These are phyloP conservation scores for Zostera marina DNA, from an alignment of 116 monocot genomes.

Conservation along the genomic window DNA sequence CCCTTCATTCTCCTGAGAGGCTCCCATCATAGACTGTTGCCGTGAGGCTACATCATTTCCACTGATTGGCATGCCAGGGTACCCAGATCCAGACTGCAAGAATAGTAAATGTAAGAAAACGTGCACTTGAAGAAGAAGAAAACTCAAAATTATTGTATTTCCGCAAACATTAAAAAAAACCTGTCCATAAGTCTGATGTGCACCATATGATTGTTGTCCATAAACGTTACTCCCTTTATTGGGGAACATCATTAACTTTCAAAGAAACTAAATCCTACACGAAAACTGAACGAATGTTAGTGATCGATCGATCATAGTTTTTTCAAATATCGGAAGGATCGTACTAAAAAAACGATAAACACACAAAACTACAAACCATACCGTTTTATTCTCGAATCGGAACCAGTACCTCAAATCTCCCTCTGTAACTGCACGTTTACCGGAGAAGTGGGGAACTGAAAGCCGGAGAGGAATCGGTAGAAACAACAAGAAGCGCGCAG, in stretches of 20 bases:
- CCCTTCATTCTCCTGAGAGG: slow-evolving; percentile 29
- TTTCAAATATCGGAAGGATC: background rate
- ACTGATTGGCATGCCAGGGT: slow-evolving; percentile 13
- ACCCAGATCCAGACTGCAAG: slow-evolving; percentile 26
- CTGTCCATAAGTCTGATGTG: slow-evolving; percentile 44
- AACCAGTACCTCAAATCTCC: no score
- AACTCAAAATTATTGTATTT: background rate
- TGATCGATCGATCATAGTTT: background rate
- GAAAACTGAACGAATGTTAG: background rate
- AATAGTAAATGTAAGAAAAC: background rate
- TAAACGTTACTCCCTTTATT: slow-evolving; percentile 37
- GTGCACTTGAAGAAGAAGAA: background rate
- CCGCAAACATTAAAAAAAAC: slow-evolving; percentile 15
- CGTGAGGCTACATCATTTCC: slow-evolving; percentile 18
- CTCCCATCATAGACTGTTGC: slow-evolving; percentile 17
- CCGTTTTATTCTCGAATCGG: no score
- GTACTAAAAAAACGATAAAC: background rate
- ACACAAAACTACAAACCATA: no score
- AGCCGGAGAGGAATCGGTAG: no score
- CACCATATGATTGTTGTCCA: slow-evolving; percentile 39
- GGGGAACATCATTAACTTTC: slow-evolving; percentile 33
- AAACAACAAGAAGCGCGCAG: no score
- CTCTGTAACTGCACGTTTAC: no score
- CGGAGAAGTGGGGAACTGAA: no score
- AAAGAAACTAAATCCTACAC: background rate